Evolutionary conservation across 768 basidiomycete species (phyloP), one percentile per base, ranked within the genome.

Genomic region (Lyophyllum decastes): DNA sequence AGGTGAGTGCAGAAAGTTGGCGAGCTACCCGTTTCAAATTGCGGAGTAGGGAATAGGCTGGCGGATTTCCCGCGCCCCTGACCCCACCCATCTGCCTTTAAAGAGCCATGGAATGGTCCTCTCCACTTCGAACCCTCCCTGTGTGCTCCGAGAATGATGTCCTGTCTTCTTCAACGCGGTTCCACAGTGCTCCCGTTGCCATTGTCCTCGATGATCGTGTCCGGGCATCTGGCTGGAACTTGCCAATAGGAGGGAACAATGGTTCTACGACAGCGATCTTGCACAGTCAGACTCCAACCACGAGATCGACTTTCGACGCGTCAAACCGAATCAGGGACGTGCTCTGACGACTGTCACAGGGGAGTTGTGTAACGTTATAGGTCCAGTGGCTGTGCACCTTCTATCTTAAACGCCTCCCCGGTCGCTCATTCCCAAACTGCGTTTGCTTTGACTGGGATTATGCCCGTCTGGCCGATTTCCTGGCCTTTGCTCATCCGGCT

Each of bases 341-440:
- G 33, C 25, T 56, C 26, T 35, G 51, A 49, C 35, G 35, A 34
- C 30, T 43, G 57, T 61, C 54, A 54, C 59, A 45, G 50, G 52
- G 61, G 67, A 67, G 63, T 76, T 77, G 73, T 71, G 66, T 74
- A 70, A 71, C 76, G 67, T 70, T 73, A 71, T 78, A 60, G 72
- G 66, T 78, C 75, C 74, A 59, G 77, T 78, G 76, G 76, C 76
- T 72, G 75, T 69, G 67, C 58, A 55, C 52, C 63, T 61, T 71
- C 69, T 67, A 64, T 65, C 14, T 38, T 11, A 11, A 38, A 33
- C 30, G 11, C 6, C 35, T 56, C 17, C 35, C 34, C 45, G 17
- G 26, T 21, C 16, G 35, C 14, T 38, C 30, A 10, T 38, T 16
- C 22, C 16, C 22, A 30, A 25, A 17, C 30, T 50, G 8, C 22